These are phyloP conservation scores for Quercus bicolor DNA, from an alignment of 306 rosid species.

Conservation along the genomic window DNA sequence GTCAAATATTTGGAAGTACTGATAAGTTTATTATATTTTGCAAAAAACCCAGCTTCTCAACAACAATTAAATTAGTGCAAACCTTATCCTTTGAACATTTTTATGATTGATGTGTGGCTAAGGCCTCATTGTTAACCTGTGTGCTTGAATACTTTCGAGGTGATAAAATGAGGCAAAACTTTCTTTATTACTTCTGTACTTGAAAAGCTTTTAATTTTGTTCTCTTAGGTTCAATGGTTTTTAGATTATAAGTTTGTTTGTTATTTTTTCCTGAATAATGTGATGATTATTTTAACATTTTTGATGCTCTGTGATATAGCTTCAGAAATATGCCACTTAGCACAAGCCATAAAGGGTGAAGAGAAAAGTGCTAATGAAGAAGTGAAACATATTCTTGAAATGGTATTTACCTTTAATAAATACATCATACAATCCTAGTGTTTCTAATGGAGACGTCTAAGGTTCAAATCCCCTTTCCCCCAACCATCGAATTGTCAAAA, in stretches of 20 bases:
- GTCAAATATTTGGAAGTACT: not conserved
- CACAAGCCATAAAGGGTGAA: conserved; percentile 76
- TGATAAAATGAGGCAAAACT: not conserved
- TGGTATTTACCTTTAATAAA: conserved; percentile 48
- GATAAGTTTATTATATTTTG: not conserved
- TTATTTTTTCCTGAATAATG: conserved; percentile 9
- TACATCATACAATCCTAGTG: conserved; percentile 2
- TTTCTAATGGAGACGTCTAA: too few species aligned
- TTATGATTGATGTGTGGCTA: not conserved
- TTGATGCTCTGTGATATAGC: conserved; percentile 26
- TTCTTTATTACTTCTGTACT: not conserved
- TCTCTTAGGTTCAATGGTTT: not conserved
- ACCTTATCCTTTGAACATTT: not conserved
- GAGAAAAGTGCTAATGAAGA: conserved; percentile 69
- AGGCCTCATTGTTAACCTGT: not conserved
- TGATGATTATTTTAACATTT: conserved; percentile 9
- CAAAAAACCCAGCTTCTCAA: not conserved
- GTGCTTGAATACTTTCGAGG: not conserved
- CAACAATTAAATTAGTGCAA: not conserved
- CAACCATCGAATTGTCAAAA: too few species aligned
- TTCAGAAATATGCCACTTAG: conserved; percentile 48
- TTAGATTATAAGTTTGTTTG: not conserved
- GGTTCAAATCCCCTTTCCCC: too few species aligned
- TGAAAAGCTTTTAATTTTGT: not conserved
- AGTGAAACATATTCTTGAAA: conserved; percentile 79